Evolutionary conservation across 2,329 filamentous ascomycete genomes (phyloP).

Genomic region (Zelopaecilomyces penicillatus): DNA sequence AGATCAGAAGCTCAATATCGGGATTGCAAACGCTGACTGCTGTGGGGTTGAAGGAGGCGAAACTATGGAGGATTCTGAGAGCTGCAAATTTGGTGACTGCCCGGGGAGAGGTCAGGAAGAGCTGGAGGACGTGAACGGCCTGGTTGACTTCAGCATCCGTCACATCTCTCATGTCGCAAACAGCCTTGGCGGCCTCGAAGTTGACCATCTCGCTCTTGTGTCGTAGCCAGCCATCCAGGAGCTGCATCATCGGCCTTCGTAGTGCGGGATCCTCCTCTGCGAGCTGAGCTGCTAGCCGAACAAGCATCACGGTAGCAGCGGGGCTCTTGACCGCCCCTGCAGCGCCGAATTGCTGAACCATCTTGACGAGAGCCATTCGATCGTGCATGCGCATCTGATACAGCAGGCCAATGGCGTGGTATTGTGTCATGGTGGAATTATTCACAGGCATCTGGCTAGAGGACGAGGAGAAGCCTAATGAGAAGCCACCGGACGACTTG

Average conservation of each 20-base stretch:
- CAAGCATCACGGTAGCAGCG: conserved; percentile 83
- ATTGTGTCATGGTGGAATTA: conserved; percentile 96
- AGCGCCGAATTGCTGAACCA: conserved; percentile 98
- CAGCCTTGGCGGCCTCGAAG: conserved; percentile 96
- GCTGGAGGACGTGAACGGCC: conserved; percentile 88
- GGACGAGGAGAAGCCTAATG: conserved; percentile 81
- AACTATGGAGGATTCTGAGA: conserved; percentile 90
- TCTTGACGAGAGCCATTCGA: conserved; percentile 97
- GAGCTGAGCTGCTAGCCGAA: conserved; percentile 84
- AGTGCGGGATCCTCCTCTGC: conserved; percentile 87
- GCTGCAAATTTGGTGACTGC: conserved; percentile 97
- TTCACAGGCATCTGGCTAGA: conserved; percentile 68
- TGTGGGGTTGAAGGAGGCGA: conserved; percentile 91
- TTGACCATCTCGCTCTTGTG: conserved; percentile 99
- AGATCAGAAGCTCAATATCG: conserved; percentile 94
- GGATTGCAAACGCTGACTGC: conserved; percentile 91
- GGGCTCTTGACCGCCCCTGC: conserved; percentile 92
- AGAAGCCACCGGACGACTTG: conserved; percentile 86
- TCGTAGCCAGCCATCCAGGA: conserved; percentile 91
- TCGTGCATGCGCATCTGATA: conserved; percentile 98
- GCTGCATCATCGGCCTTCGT: conserved; percentile 91
- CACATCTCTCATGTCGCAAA: conserved; percentile 89
- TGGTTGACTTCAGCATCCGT: conserved; percentile 86
- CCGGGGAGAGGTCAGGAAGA: conserved; percentile 92
- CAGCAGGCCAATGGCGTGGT: conserved; percentile 92